A percentile compares a stretch with the other conserved stretches of the same genome.
Evolutionary conservation across 2,329 filamentous ascomycete species (phyloP).

Genomic region (Hypoxylon sp.): DNA sequence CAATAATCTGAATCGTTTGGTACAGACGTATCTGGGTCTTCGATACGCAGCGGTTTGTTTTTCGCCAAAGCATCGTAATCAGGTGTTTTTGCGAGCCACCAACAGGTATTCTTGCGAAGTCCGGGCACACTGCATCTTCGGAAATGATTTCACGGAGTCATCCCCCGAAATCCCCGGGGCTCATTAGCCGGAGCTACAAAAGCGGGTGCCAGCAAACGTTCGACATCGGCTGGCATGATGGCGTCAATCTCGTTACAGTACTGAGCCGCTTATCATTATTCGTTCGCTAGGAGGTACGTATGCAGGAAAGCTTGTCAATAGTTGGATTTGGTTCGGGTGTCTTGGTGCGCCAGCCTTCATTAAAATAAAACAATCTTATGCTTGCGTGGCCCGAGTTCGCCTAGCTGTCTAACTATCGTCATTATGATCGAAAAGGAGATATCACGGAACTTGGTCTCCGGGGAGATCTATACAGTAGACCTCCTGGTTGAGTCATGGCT

Average conservation of each 20-base stretch:
- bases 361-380: conserved; percentile 34
- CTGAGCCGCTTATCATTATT: conserved; percentile 18
- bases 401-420: conserved; percentile 1
- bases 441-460: conserved; percentile 37
- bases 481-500: conserved; percentile 27
- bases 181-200: conserved; percentile 44
- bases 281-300: conserved; percentile 7
- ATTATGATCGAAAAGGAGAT: conserved; percentile 4
- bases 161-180: conserved; percentile 33
- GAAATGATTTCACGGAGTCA: conserved; percentile 32
- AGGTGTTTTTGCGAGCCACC: background rate
- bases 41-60: background rate
- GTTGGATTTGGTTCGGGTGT: conserved; percentile 10
- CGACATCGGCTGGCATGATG: conserved; percentile 41
- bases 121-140: conserved; percentile 15
- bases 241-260: conserved; percentile 38
- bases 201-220: conserved; percentile 35
- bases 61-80: background rate
- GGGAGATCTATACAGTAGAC: conserved; percentile 1
- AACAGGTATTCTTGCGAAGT: conserved; percentile 6
- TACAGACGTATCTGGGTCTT: background rate
- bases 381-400: conserved; percentile 18
- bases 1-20: background rate
- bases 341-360: conserved; percentile 25
- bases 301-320: conserved; percentile 26